Percentiles rank a stretch among this genome's conserved stretches.
Evolutionary conservation across 2,329 filamentous ascomycete species (phyloP).

Genomic region (Penicillium italicum): DNA sequence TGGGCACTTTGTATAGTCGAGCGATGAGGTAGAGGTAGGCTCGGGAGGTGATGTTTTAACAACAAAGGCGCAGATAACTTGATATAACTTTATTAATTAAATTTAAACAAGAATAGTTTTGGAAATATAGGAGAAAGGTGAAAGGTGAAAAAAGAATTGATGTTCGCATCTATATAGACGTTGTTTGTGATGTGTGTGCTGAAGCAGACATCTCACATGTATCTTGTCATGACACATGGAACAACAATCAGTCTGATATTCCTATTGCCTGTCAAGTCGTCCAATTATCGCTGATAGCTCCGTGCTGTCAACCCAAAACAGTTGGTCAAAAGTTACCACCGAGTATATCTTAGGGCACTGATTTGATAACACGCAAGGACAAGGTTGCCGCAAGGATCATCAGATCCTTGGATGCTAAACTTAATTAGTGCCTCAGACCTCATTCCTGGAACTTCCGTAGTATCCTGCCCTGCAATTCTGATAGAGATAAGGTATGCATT

Average conservation of each 20-base stretch:
- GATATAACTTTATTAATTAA: neutral
- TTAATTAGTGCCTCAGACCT: neutral
- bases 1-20: neutral
- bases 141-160: neutral
- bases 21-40: neutral
- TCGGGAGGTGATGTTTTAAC: neutral
- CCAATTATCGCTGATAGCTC: neutral
- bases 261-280: neutral
- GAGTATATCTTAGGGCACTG: slow-evolving; percentile 16
- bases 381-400: neutral
- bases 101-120: neutral
- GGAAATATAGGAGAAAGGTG: neutral
- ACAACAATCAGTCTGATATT: slow-evolving; percentile 6
- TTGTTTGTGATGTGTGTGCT: neutral
- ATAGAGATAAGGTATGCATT: slow-evolving; percentile 13
- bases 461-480: neutral
- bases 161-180: slow-evolving; percentile 11
- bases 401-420: neutral
- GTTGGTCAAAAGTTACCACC: slow-evolving; percentile 1
- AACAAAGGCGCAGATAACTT: neutral
- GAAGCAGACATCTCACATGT: neutral
- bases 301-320: neutral
- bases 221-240: slow-evolving; percentile 13
- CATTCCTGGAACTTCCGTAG: neutral
- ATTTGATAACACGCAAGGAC: slow-evolving; percentile 12